These are phyloP conservation scores for Aureobasidium melanogenum DNA, from an alignment of 2,329 filamentous ascomycete genomes.

Conservation along the genomic window DNA sequence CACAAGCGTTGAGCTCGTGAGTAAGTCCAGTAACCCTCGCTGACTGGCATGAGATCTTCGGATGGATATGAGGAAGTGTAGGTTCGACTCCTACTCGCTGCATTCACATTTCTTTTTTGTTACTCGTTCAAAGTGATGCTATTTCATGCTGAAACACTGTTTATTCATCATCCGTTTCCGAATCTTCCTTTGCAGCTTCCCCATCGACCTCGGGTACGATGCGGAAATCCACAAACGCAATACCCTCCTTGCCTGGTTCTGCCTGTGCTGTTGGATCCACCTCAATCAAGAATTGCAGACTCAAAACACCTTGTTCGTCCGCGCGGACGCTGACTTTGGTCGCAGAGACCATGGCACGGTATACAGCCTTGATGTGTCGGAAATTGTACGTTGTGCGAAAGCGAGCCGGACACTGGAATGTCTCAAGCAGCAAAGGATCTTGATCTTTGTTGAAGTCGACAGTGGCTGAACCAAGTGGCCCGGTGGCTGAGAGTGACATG, in stretches of 20 bases:
- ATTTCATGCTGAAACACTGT: background rate
- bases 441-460: slow-evolving; percentile 45
- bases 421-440: slow-evolving; percentile 53
- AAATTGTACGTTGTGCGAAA: slow-evolving; percentile 75
- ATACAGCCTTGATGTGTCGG: slow-evolving; percentile 72
- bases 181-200: slow-evolving; percentile 32
- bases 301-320: slow-evolving; percentile 82
- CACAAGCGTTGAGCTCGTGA: background rate
- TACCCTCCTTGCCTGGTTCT: slow-evolving; percentile 24
- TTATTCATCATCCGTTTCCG: background rate
- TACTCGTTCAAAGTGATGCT: background rate
- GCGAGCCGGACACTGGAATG: slow-evolving; percentile 53
- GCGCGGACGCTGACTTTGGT: slow-evolving; percentile 87
- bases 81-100: background rate
- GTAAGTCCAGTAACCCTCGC: background rate
- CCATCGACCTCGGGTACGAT: slow-evolving; percentile 65
- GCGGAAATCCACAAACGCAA: slow-evolving; percentile 73
- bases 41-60: background rate
- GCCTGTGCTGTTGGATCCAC: slow-evolving; percentile 43
- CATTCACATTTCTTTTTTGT: background rate
- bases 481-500: slow-evolving; percentile 62
- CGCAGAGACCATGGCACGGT: slow-evolving; percentile 84
- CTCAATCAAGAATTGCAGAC: slow-evolving; percentile 93
- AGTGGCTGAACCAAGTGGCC: slow-evolving; percentile 50
- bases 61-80: background rate